These are phyloP conservation scores for Pleoardoris graminearum DNA, from an alignment of 2,329 filamentous ascomycete species.

Conservation along the genomic window DNA sequence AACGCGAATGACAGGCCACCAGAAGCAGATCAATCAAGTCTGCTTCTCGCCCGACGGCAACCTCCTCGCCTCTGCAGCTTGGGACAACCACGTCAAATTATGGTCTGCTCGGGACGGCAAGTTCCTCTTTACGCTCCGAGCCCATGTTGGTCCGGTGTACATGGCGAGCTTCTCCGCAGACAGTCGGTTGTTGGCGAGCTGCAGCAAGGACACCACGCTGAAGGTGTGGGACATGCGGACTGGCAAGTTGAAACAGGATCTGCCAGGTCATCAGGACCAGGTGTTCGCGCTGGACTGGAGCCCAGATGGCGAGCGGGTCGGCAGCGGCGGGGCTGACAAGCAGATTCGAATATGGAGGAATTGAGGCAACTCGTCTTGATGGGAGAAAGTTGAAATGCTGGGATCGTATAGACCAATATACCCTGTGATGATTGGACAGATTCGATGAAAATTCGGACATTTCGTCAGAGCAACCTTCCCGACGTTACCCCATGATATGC, in stretches of 20 bases:
- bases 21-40: slow-evolving; percentile 96
- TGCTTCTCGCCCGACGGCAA: slow-evolving; percentile 89
- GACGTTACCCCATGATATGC: too few relatives aligned
- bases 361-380: slow-evolving; percentile 35
- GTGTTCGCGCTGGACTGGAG: slow-evolving; percentile 96
- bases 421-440: background rate
- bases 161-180: slow-evolving; percentile 92
- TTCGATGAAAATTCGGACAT: too few relatives aligned
- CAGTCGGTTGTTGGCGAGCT: slow-evolving; percentile 83
- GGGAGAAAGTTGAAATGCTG: background rate
- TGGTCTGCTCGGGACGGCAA: slow-evolving; percentile 78
- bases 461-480: too few relatives aligned
- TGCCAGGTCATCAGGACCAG: slow-evolving; percentile 89
- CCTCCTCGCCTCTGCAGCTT: slow-evolving; percentile 84
- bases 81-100: slow-evolving; percentile 93
- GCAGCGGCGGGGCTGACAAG: slow-evolving; percentile 92
- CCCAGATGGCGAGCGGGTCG: slow-evolving; percentile 84
- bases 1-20: slow-evolving; percentile 86
- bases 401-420: background rate
- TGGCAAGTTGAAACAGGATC: slow-evolving; percentile 77
- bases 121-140: slow-evolving; percentile 85
- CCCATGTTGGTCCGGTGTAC: slow-evolving; percentile 90
- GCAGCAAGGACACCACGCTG: slow-evolving; percentile 87
- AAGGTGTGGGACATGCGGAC: slow-evolving; percentile 93
- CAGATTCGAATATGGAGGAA: slow-evolving; percentile 67